Evolutionary conservation across 2,329 filamentous ascomycete genomes (phyloP), one percentile per base, ranked within the genome.

Genomic region (Aureobasidium sp.): DNA sequence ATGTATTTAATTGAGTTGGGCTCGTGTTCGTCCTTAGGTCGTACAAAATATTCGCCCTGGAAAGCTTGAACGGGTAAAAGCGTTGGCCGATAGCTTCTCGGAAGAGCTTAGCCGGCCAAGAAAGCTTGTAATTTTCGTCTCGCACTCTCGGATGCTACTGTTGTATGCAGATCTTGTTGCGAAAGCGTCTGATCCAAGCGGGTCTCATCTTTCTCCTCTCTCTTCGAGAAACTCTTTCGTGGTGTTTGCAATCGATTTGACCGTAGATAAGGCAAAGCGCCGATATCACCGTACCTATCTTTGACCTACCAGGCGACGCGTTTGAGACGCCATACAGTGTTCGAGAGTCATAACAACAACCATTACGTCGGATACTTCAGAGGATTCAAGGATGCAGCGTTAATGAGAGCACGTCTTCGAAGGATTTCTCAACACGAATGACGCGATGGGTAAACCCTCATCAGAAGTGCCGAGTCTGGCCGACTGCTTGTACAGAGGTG

Each of bases 41-140:
- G n/a, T n/a, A n/a, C n/a, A n/a, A n/a, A n/a, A n/a, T n/a, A n/a
- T n/a, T n/a, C n/a, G n/a, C n/a, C n/a, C n/a, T n/a, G n/a, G n/a
- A 27, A 42, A 31, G 25, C 59, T 53, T 53, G 47, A 53, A 23
- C 6, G 13, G 25, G 59, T 36, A 62, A 23, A 20, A 33, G 3
- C n/a, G 29, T 31, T 42, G 33, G n/a, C n/a, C 9, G 11, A 23
- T 3, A 15, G 23, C 18, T 43, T 31, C 59, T 16, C 36, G 20
- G 20, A 53, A 53, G 15, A 53, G 59, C 59, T 43, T 53, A 62
- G 59, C 23, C 27, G 23, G 40, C 45, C 43, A 23, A 40, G 33
- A 20, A 50, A 48, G 43, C 58, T 59, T 51, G 58, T 61, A 51
- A 61, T 29, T 62, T 53, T 62, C 18, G n/a, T 13, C 33, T 36